These are phyloP conservation scores for Bremia lactucae DNA, from an alignment of 352 stramenopile genomes.

Conservation along the genomic window DNA sequence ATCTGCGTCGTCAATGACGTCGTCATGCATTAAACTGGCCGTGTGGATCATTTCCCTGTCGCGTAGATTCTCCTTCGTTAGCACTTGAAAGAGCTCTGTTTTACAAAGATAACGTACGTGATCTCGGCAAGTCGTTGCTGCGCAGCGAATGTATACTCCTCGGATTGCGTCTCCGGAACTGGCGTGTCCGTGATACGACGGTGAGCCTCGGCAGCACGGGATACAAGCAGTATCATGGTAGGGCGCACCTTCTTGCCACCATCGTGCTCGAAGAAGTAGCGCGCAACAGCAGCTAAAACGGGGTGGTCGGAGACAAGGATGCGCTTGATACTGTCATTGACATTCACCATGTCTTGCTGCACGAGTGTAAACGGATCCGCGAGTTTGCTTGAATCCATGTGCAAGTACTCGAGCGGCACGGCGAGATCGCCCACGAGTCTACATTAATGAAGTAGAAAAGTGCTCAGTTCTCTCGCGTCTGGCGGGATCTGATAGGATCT, in stretches of 20 bases:
- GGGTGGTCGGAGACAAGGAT: conserved; percentile 95
- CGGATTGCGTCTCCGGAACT: conserved; percentile 43
- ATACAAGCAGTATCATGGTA: conserved; percentile 95
- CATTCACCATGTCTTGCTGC: conserved; percentile 80
- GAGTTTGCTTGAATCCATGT: conserved; percentile 36
- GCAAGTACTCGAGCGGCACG: conserved; percentile 37
- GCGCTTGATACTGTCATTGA: conserved; percentile 92
- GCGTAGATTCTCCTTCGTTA: background rate
- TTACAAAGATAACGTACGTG: conserved; percentile 66
- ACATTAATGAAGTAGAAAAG: conserved; percentile 2
- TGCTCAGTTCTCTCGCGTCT: background rate
- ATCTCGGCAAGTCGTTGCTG: conserved; percentile 80
- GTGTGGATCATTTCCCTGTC: conserved; percentile 98
- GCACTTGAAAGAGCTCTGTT: no score
- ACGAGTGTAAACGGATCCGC: conserved; percentile 91
- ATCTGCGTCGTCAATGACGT: conserved; percentile 97
- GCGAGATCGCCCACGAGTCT: conserved; percentile 15
- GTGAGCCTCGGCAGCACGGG: conserved; percentile 83
- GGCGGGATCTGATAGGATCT: background rate
- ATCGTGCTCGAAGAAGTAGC: conserved; percentile 92
- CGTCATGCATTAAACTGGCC: conserved; percentile 96
- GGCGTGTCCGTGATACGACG: conserved; percentile 29
- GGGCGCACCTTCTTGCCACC: conserved; percentile 97
- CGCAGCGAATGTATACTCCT: conserved; percentile 58
- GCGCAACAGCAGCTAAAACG: conserved; percentile 92